Conservation (phyloP, 192 early-diverging fungal genomes). For the Haplosporangium gracile region DNA sequence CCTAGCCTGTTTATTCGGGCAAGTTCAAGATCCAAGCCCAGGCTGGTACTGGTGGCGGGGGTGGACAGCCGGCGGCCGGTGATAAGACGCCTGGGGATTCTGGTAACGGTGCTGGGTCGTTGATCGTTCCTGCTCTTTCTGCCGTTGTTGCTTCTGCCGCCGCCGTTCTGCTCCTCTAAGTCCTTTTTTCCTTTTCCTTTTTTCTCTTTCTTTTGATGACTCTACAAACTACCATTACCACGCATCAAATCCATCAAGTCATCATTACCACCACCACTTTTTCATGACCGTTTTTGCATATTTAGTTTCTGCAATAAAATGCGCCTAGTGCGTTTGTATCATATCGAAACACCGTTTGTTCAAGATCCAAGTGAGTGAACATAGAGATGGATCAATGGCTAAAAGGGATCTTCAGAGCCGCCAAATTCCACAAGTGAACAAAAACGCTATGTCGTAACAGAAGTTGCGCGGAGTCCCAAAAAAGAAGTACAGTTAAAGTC, state of each 20-base stretch:
- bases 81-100: neutral
- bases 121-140: conserved; percentile 1
- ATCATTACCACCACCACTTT: neutral
- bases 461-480: too few relatives aligned
- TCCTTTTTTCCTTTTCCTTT: neutral
- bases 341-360: neutral
- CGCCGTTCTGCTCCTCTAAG: conserved; percentile 23
- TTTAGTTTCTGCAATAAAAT: neutral
- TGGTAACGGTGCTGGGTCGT: neutral
- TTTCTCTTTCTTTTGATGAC: neutral
- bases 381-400: too few relatives aligned
- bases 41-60: neutral
- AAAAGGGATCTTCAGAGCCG: too few relatives aligned
- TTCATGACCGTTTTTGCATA: neutral
- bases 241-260: too few relatives aligned
- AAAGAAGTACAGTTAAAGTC: too few relatives aligned
- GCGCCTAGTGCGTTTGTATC: neutral
- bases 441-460: too few relatives aligned
- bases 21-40: conserved; percentile 28
- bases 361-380: neutral
- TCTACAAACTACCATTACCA: neutral
- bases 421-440: too few relatives aligned
- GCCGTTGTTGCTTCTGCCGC: conserved; percentile 21
- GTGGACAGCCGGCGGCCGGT: neutral
- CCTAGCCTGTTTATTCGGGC: conserved; percentile 17